Conservation (phyloP, 1,139 yeast genomes). For the Kurtzmaniella natalensis region DNA sequence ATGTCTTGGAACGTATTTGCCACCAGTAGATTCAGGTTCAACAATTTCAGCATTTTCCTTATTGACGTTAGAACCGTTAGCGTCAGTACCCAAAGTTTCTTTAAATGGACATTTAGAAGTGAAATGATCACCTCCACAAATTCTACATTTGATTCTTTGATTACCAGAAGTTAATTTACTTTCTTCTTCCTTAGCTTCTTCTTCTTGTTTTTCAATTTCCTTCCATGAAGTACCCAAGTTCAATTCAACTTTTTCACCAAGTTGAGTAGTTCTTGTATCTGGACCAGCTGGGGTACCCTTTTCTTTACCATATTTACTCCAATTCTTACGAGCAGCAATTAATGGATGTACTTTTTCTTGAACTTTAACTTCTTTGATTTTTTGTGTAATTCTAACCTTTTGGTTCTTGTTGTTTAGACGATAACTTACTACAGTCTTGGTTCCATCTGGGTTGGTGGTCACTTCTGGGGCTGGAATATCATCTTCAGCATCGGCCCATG, state of each 20-base stretch:
- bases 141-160: conserved; percentile 70
- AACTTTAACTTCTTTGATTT: conserved; percentile 69
- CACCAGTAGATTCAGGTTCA: conserved; percentile 29
- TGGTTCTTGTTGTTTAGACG: conserved; percentile 75
- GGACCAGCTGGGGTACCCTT: conserved; percentile 77
- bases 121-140: conserved; percentile 92
- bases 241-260: conserved; percentile 77
- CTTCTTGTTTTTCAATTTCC: conserved; percentile 54
- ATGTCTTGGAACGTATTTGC: conserved; percentile 76
- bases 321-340: conserved; percentile 67
- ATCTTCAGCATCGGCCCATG: conserved; percentile 70
- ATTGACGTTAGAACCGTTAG: conserved; percentile 26
- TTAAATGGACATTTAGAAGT: conserved; percentile 95
- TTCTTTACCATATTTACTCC: conserved; percentile 84
- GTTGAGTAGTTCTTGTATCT: conserved; percentile 80
- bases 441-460: conserved; percentile 78
- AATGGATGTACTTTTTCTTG: conserved; percentile 78
- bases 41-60: conserved; percentile 25
- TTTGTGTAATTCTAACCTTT: conserved; percentile 84
- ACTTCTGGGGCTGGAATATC: conserved; percentile 66
- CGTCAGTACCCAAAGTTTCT: conserved; percentile 69
- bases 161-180: conserved; percentile 43
- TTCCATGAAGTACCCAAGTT: conserved; percentile 72
- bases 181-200: conserved; percentile 55
- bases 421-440: conserved; percentile 81